phyloP scores from a whole-genome alignment of 371 early-diverging fungal species.

The Mucor sp. region DNA sequence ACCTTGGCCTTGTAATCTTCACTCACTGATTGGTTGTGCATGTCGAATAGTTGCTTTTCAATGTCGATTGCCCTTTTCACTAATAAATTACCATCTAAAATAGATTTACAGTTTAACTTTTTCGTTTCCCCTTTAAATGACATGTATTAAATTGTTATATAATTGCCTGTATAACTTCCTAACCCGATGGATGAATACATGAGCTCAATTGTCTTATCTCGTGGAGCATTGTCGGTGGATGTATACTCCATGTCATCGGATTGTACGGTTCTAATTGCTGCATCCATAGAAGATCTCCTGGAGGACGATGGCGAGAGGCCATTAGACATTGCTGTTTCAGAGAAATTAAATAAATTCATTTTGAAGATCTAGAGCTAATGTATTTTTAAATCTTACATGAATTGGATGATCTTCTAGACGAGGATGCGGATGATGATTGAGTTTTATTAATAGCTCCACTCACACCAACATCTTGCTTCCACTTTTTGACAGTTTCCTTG shows the following conservation, averaged over 20 bases:
- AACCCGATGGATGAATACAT: constrained; percentile 79
- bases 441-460: too few relatives aligned
- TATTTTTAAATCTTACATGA: neutral
- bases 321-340: neutral
- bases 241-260: constrained; percentile 61
- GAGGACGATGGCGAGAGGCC: neutral
- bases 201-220: constrained; percentile 85
- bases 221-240: constrained; percentile 65
- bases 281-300: neutral
- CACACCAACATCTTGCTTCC: constrained; percentile 73
- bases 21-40: constrained; percentile 37
- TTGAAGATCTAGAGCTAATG: neutral
- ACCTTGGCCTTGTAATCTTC: constrained; percentile 76
- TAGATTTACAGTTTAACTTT: neutral
- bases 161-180: constrained; percentile 67
- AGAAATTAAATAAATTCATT: neutral
- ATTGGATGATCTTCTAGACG: neutral
- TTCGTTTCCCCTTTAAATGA: neutral
- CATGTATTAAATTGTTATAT: neutral
- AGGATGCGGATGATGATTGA: neutral
- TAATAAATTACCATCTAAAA: constrained; percentile 63
- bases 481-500: constrained; percentile 72
- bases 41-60: constrained; percentile 65
- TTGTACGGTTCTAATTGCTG: constrained; percentile 46
- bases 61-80: constrained; percentile 64